Base-by-base conservation (phyloP, 2,329 filamentous ascomycete species). In the Tolypocladium endophyticum region DNA sequence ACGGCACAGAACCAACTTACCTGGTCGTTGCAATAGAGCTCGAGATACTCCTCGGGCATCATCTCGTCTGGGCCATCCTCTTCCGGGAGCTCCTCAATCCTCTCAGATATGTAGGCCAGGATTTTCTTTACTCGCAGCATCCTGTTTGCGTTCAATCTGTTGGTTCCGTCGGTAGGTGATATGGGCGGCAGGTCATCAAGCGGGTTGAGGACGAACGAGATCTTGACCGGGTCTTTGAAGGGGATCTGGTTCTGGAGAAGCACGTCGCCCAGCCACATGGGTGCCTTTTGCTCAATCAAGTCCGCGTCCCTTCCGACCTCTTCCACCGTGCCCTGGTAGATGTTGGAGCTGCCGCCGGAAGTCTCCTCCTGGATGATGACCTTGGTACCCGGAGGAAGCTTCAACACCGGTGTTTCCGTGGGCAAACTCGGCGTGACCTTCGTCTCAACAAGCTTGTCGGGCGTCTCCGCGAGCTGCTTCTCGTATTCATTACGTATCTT, bases 111-210 rank as follows among this genome's bases (percentile, higher is more conserved):
- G 68, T 99, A 99, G 0, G 87, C 85, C 60, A 97, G 76, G 28
- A 99, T 94, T 79, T 99, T 99, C 76, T 91, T 93, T 4, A 95
- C 91, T 55, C 94, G 85, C 57, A 99, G 80, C 94, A 99, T 97
- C 59, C 93, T 85, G 70, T 97, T 99, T 14, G 94, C 94, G 71
- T 97, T 99, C 57, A 99, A 81, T 30, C 94, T 87, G 65, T 92
- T 93, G 72, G 93, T 96, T 58, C 87, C 88, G 69, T 96, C 92
- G 4, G 85, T 74, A 30, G 86, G 83, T 38, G 88, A 84, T 56
- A 97, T 88, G 59, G 81, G 82, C 0, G 92, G 91, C 58, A 97
- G 77, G 33, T 81, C 76, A 64, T 90, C 87, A 67, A 89, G 81
- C 0, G 94, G 92, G 66, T 94, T 85, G 30, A 99, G 79, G 20